phyloP scores from a whole-genome alignment of 129 eudicot species.

The Tagetes erecta region DNA sequence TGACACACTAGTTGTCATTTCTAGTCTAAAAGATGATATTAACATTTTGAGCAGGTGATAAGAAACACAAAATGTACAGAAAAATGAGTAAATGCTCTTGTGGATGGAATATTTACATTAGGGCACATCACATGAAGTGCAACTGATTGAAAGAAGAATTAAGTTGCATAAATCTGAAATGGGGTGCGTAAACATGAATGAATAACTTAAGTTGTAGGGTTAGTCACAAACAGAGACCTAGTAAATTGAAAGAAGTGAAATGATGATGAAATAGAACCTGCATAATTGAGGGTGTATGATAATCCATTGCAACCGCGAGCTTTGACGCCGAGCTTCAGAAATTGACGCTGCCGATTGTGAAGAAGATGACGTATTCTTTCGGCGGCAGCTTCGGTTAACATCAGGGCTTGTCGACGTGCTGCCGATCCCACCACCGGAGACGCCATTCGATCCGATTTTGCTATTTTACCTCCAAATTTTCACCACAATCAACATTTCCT shows the following conservation, averaged over 20 bases:
- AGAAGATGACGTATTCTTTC: slow-evolving; percentile 66
- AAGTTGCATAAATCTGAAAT: no score
- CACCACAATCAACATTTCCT: no score
- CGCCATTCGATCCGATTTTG: background rate
- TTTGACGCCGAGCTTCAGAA: slow-evolving; percentile 82
- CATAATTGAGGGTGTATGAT: slow-evolving; percentile 95
- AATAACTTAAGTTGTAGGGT: background rate
- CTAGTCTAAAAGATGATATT: background rate
- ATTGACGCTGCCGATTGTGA: slow-evolving; percentile 69
- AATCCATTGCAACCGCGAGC: slow-evolving; percentile 96
- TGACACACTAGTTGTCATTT: background rate
- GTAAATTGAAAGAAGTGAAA: background rate
- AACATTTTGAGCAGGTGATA: background rate
- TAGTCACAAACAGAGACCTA: background rate
- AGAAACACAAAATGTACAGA: no score
- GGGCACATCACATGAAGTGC: background rate
- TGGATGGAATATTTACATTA: no score
- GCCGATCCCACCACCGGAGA: slow-evolving; percentile 31
- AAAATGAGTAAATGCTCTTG: no score
- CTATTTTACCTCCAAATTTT: no score
- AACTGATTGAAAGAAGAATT: background rate
- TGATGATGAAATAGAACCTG: slow-evolving; percentile 15
- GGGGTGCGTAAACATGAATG: no score
- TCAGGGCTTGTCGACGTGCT: slow-evolving; percentile 56
- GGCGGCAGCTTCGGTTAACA: slow-evolving; percentile 76